Conservation (phyloP, 2,329 filamentous ascomycete genomes). For the Microsporum audouinii region DNA sequence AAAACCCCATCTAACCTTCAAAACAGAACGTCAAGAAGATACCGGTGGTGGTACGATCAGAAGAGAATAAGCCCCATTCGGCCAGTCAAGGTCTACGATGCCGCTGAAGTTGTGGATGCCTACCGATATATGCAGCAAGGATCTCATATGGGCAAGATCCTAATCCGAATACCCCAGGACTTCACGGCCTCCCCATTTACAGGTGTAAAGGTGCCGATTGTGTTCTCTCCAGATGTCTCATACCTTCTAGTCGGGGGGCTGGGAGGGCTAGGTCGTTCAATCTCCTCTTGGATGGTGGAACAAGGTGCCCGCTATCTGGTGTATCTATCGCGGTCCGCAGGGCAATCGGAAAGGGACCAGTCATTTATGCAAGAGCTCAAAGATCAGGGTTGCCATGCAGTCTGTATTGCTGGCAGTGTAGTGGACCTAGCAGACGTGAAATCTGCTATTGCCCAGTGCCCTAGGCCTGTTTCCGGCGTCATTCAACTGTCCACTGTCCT, state of each 20-base stretch:
- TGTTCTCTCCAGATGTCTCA: slow-evolving; percentile 5
- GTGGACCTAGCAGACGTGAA: not conserved
- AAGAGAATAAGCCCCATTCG: slow-evolving; percentile 20
- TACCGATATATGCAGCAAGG: slow-evolving; percentile 21
- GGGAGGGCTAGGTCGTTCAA: slow-evolving; percentile 19
- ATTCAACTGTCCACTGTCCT: slow-evolving; percentile 17
- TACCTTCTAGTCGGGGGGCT: slow-evolving; percentile 19
- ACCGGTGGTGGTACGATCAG: not conserved
- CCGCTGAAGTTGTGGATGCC: slow-evolving; percentile 18
- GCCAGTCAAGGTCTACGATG: slow-evolving; percentile 19
- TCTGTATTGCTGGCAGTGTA: not conserved
- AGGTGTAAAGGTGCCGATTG: not conserved
- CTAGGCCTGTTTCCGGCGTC: slow-evolving; percentile 13
- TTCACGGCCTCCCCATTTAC: not conserved
- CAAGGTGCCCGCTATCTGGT: slow-evolving; percentile 21
- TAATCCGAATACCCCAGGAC: not conserved
- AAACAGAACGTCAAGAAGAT: not conserved
- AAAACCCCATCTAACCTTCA: not conserved
- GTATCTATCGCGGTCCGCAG: slow-evolving; percentile 21
- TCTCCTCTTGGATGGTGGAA: slow-evolving; percentile 18
- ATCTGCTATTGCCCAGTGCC: not conserved
- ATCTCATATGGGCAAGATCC: not conserved
- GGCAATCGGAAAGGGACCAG: not conserved
- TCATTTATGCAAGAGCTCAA: not conserved
- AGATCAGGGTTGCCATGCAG: not conserved